Evolutionary conservation across 2,329 filamentous ascomycete species (phyloP), one percentile per base, ranked within the genome.

Genomic region (Cyclaneusma minus): DNA sequence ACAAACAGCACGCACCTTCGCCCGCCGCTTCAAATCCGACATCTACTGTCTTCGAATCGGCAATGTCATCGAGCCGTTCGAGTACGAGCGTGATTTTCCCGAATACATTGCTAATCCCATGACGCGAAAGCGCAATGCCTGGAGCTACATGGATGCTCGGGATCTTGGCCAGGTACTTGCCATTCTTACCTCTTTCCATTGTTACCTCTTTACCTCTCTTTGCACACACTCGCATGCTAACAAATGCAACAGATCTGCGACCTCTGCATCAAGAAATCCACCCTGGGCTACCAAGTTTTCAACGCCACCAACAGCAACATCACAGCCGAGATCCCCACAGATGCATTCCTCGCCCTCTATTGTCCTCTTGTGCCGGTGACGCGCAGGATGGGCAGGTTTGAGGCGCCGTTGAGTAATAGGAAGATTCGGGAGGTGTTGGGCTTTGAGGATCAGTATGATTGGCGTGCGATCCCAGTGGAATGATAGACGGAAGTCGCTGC

Each of bases 231-330:
- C n/a, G n/a, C n/a, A n/a, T n/a, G n/a, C n/a, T n/a, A n/a, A n/a
- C n/a, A n/a, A n/a, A n/a, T n/a, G n/a, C n/a, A n/a, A n/a, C 63
- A 68, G 44, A 73, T 75, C 30, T 72, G 64, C 39, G 52, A 71
- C 34, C 39, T 64, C 6, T 58, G 54, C 11, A 53, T 73, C 4
- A 36, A 56, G 32, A 64, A 59, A 35, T 55, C 57, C 39, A 66
- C 63, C 0, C 39, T 75, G 7, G 68, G 68, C 0, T 75, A 69
- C 36, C 66, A 74, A 40, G 49, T 73, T 0, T 75, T 74, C 46
- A 75, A 75, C 39, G 68, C 67, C 2, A 69, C 66, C 0, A 75
- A 75, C 38, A 59, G 69, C 38, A 64, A 56, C 3, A 72, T 72
- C 25, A 74, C 68, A 0, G 61, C 61, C 3, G 56, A 51, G 6